Evolutionary conservation across 1,284 basidiomycete genomes (phyloP), one percentile per base, ranked within the genome.

Genomic region (Naganishia liquefaciens): DNA sequence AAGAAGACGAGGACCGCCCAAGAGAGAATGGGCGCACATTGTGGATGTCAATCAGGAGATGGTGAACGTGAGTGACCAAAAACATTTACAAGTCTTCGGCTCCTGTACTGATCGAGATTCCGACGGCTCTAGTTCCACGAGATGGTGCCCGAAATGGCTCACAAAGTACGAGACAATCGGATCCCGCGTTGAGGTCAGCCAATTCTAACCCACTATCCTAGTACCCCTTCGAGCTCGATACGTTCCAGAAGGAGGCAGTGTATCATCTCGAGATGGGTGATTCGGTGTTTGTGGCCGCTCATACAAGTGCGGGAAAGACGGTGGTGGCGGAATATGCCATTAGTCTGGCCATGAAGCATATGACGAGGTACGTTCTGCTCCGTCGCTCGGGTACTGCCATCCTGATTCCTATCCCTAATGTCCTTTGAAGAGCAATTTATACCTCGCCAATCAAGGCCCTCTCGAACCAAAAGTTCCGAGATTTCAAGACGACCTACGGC

Each of bases 281-380:
- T 73, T 94, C 91, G 17, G 95, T 99, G 21, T 99, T 99, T 78
- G 94, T 99, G 19, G 96, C 96, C 5, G 96, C 96, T 3, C 96
- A 99, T 79, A 99, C 96, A 2, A 95, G 92, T 37, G 96, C 96
- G n/a, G 96, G 96, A 60, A 99, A 99, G 80, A 99, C 96, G 0
- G 96, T 99, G 5, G 96, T 99, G 1, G 95, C 96, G 1, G 96
- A 99, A 76, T 99, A 99, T 77, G 96, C 96, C 4, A 98, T 99
- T 70, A 91, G 94, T 3, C 83, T 99, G 1, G 94, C 96, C 3
- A 88, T 88, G 66, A 95, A 95, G 76, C 96, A 99, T 79, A 97
- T 99, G 94, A 99, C 96, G 23, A 86, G 90, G 92, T 93, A 70
- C 17, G 28, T 33, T 19, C 21, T 30, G 42, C n/a, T 37, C 15